A percentile compares a stretch with the other conserved stretches of the same genome.
phyloP scores from a whole-genome alignment of 1,284 basidiomycete genomes.

The Heliocybe sulcata region DNA sequence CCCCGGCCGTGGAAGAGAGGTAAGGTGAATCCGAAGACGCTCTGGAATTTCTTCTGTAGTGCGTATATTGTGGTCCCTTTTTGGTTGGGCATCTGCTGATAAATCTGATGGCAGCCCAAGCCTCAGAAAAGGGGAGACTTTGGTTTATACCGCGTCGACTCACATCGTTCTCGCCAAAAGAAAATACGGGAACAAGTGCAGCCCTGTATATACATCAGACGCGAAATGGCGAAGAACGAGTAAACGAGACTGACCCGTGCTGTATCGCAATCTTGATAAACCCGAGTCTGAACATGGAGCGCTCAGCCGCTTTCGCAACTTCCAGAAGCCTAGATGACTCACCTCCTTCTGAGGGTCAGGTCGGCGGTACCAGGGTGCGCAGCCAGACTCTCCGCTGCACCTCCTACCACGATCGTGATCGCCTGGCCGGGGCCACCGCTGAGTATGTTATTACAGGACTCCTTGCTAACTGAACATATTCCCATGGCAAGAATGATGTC shows the following conservation, averaged over 20 bases:
- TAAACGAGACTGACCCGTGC: constrained; percentile 53
- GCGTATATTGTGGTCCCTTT: constrained; percentile 86
- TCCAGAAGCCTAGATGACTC: constrained; percentile 13
- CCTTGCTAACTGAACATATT: constrained; percentile 87
- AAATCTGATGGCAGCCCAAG: constrained; percentile 56
- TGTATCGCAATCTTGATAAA: constrained; percentile 97
- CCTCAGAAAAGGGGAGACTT: neutral
- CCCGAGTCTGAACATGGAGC: constrained; percentile 52
- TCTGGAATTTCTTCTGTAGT: constrained; percentile 87
- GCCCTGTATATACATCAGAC: constrained; percentile 41
- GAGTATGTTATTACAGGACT: constrained; percentile 87
- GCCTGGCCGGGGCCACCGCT: constrained; percentile 63
- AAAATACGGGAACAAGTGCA: constrained; percentile 91
- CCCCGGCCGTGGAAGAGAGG: constrained; percentile 92
- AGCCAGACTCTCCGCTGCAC: constrained; percentile 89
- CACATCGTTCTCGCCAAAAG: constrained; percentile 97
- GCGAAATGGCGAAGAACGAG: constrained; percentile 1
- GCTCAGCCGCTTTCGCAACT: constrained; percentile 5
- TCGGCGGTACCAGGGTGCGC: constrained; percentile 95
- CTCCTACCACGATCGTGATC: constrained; percentile 95
- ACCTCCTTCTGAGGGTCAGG: constrained; percentile 80
- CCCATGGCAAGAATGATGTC: constrained; percentile 85
- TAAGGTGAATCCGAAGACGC: constrained; percentile 92
- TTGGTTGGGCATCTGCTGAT: constrained; percentile 92
- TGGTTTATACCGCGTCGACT: constrained; percentile 19